Percentiles rank a stretch among this genome's conserved stretches.
phyloP scores from a whole-genome alignment of 139 green algal species.

The Chlamydomonas sphaeroides region DNA sequence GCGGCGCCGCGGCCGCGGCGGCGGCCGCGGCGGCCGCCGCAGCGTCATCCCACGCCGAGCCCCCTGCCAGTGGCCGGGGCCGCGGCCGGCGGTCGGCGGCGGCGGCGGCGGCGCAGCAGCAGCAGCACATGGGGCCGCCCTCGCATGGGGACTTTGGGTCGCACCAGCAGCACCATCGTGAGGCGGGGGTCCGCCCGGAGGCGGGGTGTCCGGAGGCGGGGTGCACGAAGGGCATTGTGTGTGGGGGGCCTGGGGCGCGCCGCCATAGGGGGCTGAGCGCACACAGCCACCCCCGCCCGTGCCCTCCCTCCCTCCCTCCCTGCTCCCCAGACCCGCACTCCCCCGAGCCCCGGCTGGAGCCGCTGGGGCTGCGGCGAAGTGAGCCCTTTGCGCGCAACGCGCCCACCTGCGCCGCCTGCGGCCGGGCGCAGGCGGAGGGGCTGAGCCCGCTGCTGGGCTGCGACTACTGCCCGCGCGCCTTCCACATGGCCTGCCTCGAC shows the following conservation, averaged over 20 bases:
- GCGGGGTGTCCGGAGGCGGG: too few relatives aligned
- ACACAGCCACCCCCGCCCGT: too few relatives aligned
- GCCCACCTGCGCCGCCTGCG: constrained; percentile 43
- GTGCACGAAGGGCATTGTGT: too few relatives aligned
- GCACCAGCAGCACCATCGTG: not conserved
- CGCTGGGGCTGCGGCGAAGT: constrained; percentile 18
- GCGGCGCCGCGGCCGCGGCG: not conserved
- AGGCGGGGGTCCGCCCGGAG: too few relatives aligned
- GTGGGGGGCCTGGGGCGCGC: too few relatives aligned
- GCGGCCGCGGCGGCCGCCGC: not conserved
- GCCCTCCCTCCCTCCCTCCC: not conserved
- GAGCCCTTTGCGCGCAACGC: constrained; percentile 47
- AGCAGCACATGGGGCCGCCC: not conserved
- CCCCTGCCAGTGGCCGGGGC: not conserved
- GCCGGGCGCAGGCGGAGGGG: not conserved
- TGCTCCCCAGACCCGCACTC: not conserved
- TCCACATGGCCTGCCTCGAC: constrained; percentile 64
- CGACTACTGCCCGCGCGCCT: constrained; percentile 64
- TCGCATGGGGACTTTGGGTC: too few relatives aligned
- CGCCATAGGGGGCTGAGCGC: too few relatives aligned
- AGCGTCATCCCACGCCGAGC: not conserved
- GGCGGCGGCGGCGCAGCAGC: not conserved
- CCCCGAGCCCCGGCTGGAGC: constrained; percentile 33
- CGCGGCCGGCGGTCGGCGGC: not conserved
- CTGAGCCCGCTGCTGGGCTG: constrained; percentile 60